Conservation (phyloP, 73 alveolate species). For the Paramecium pentaurelia region DNA sequence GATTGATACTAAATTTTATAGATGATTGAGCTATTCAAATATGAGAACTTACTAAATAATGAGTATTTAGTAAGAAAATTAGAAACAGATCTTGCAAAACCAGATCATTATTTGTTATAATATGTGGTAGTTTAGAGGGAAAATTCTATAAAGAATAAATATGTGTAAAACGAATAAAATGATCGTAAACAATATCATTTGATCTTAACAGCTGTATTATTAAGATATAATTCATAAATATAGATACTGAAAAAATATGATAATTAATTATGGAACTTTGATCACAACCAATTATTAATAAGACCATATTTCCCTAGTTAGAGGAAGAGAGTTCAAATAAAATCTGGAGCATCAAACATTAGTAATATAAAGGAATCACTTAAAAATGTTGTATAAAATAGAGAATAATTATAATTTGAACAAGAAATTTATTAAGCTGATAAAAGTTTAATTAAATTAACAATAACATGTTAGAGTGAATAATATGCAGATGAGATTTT, state of each 20-base stretch:
- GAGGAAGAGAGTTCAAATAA: neutral
- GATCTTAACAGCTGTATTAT: constrained; percentile 15
- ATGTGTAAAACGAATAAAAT: constrained; percentile 4
- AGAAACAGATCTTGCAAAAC: neutral
- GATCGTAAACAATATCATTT: neutral
- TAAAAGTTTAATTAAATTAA: neutral
- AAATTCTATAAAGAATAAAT: neutral
- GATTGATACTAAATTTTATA: neutral
- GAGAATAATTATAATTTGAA: neutral
- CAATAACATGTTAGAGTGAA: neutral
- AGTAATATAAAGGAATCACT: neutral
- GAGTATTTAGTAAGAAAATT: constrained; percentile 24
- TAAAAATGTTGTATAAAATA: neutral
- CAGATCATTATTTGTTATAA: neutral
- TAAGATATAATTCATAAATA: neutral
- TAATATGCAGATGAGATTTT: neutral
- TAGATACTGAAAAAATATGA: neutral
- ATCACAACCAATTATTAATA: neutral
- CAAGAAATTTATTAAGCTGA: neutral
- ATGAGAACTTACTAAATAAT: neutral
- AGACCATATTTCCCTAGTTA: neutral
- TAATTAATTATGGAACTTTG: neutral
- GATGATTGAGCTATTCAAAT: constrained; percentile 30
- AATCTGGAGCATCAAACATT: neutral
- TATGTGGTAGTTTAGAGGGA: neutral